Conservation (phyloP, 2,329 filamentous ascomycete genomes). For the Aspergillus glaucus region DNA sequence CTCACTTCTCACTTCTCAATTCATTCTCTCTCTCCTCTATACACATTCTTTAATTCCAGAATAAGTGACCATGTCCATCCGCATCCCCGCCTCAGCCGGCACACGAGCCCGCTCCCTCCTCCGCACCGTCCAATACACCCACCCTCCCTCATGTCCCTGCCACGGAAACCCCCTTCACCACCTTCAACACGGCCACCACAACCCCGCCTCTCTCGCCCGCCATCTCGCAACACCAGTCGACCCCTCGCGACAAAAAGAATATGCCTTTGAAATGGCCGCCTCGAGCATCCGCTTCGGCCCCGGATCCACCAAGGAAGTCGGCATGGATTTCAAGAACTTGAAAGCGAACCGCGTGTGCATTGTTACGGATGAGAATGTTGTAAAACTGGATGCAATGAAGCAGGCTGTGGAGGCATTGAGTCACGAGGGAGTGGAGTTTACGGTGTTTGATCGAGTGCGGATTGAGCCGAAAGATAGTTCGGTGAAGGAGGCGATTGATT, state of each 20-base stretch:
- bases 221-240: conserved; percentile 72
- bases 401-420: conserved; percentile 77
- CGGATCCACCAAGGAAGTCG: conserved; percentile 88
- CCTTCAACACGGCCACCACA: conserved; percentile 71
- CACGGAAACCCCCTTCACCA: conserved; percentile 83
- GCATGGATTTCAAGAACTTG: conserved; percentile 95
- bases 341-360: conserved; percentile 81
- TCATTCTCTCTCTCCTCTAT: not conserved
- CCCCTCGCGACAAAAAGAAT: conserved; percentile 72
- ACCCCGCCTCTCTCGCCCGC: conserved; percentile 41
- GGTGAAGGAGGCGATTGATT: conserved; percentile 84
- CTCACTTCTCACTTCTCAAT: not conserved
- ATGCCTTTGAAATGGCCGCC: conserved; percentile 98
- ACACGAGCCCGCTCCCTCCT: conserved; percentile 56
- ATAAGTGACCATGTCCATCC: conserved; percentile 14
- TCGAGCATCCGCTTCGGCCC: conserved; percentile 91
- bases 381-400: conserved; percentile 79
- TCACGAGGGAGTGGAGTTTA: conserved; percentile 70
- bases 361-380: conserved; percentile 79
- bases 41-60: conserved; percentile 30
- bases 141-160: conserved; percentile 83
- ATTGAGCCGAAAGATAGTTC: conserved; percentile 94
- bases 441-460: conserved; percentile 71
- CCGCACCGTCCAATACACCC: conserved; percentile 83
- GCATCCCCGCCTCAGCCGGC: conserved; percentile 42